phyloP scores from a whole-genome alignment of 2,329 filamentous ascomycete genomes.

The Zasmidium cellare region DNA sequence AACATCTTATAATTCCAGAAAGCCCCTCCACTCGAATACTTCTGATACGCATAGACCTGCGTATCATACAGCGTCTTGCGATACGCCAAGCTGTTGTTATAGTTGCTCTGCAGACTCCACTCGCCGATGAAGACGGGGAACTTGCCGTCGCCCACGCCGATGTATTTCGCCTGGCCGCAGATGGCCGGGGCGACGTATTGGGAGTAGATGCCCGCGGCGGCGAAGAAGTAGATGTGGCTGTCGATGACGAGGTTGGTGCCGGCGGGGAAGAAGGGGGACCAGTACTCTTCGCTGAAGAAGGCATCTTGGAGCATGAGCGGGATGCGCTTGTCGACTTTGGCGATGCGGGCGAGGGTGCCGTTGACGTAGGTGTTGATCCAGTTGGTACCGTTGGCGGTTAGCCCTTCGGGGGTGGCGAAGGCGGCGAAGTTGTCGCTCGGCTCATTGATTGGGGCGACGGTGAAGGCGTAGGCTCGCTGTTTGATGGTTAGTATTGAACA shows the following conservation, averaged over 20 bases:
- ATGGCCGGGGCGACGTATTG: conserved; percentile 30
- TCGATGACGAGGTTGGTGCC: conserved; percentile 35
- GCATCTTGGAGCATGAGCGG: conserved; percentile 37
- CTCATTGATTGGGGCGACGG: conserved; percentile 42
- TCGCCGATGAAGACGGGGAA: conserved; percentile 40
- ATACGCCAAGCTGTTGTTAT: conserved; percentile 35
- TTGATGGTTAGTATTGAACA: background rate
- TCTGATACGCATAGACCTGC: conserved; percentile 36
- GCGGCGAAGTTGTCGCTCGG: conserved; percentile 36
- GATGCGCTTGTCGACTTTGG: conserved; percentile 30
- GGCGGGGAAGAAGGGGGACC: conserved; percentile 29
- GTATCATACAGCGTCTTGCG: conserved; percentile 35
- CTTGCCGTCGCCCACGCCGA: conserved; percentile 23
- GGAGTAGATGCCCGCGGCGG: conserved; percentile 25
- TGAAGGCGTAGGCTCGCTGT: conserved; percentile 32
- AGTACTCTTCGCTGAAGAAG: conserved; percentile 31
- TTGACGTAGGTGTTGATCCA: conserved; percentile 39
- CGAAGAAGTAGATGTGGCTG: conserved; percentile 35
- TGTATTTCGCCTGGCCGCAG: conserved; percentile 28
- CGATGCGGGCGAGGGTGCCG: conserved; percentile 28
- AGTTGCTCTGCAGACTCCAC: conserved; percentile 36
- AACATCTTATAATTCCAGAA: conserved; percentile 14
- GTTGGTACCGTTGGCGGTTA: conserved; percentile 31
- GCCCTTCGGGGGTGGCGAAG: conserved; percentile 35
- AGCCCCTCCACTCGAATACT: conserved; percentile 33